Percentiles rank a stretch among this genome's conserved stretches.
phyloP scores from a whole-genome alignment of 1,284 basidiomycete genomes.

The Coriolopsis trogii region DNA sequence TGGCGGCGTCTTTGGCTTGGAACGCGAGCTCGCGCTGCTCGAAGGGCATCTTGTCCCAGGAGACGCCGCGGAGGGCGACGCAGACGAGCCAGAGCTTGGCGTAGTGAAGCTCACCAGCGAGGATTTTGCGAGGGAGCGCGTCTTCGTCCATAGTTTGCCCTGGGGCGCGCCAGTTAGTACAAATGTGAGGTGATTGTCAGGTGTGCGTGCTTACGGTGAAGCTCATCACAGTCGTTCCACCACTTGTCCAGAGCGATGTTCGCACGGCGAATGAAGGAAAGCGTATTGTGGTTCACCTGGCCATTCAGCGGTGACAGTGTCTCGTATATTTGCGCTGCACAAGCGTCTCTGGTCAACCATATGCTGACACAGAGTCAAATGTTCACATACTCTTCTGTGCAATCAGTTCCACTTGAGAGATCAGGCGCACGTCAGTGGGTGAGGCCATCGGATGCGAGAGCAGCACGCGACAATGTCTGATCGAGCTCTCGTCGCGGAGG shows the following conservation, averaged over 20 bases:
- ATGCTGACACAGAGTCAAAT: slow-evolving; percentile 2
- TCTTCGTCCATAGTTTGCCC: slow-evolving; percentile 84
- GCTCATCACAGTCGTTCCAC: slow-evolving; percentile 84
- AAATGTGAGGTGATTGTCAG: neutral
- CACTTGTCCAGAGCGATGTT: slow-evolving; percentile 86
- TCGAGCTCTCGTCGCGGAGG: slow-evolving; percentile 85
- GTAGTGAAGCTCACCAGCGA: slow-evolving; percentile 87
- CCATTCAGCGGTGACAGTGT: slow-evolving; percentile 86
- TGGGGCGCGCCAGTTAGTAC: slow-evolving; percentile 32
- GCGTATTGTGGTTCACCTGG: slow-evolving; percentile 82
- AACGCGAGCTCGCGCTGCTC: slow-evolving; percentile 94
- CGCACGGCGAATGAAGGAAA: slow-evolving; percentile 85
- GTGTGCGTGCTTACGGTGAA: slow-evolving; percentile 61
- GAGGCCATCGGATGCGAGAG: slow-evolving; percentile 85
- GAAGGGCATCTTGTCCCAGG: slow-evolving; percentile 94
- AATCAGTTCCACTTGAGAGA: slow-evolving; percentile 88
- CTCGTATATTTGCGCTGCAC: slow-evolving; percentile 85
- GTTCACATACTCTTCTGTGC: slow-evolving; percentile 78
- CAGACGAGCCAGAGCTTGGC: slow-evolving; percentile 94
- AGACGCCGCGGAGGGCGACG: slow-evolving; percentile 85
- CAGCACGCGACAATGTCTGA: slow-evolving; percentile 81
- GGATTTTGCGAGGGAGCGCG: slow-evolving; percentile 81
- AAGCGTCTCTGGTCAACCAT: slow-evolving; percentile 6
- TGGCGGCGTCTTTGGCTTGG: slow-evolving; percentile 90
- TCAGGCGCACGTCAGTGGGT: slow-evolving; percentile 85